These are phyloP conservation scores for Podila clonocystis DNA, from an alignment of 192 early-diverging fungal species.

Conservation along the genomic window DNA sequence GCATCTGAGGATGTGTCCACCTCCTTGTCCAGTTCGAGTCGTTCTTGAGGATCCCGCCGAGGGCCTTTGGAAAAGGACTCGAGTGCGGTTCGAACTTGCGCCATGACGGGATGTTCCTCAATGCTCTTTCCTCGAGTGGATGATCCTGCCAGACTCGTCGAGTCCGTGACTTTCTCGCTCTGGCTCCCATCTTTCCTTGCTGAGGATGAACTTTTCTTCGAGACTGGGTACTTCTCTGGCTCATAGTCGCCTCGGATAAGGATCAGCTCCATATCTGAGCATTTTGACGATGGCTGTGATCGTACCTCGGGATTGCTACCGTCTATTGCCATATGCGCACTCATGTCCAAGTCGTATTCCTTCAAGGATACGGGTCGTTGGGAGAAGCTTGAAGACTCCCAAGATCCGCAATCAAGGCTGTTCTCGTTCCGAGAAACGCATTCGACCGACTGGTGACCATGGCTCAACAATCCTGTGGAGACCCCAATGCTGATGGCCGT, in stretches of 20 bases:
- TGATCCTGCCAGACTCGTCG: no score
- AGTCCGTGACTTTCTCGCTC: not conserved
- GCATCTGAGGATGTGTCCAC: not conserved
- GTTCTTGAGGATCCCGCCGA: not conserved
- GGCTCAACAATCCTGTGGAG: constrained; percentile 71
- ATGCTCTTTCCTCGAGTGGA: not conserved
- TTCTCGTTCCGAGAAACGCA: not conserved
- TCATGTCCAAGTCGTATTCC: no score
- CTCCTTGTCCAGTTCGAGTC: not conserved
- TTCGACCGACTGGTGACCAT: not conserved
- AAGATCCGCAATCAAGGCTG: not conserved
- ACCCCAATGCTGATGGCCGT: constrained; percentile 87
- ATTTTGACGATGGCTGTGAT: not conserved
- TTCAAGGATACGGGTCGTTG: no score
- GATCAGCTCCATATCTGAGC: constrained; percentile 69
- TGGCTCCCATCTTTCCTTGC: not conserved
- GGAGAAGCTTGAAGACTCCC: not conserved
- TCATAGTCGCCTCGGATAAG: constrained; percentile 56
- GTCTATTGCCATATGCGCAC: not conserved
- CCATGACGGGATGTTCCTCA: constrained; percentile 1
- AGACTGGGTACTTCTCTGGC: not conserved
- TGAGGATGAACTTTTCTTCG: not conserved
- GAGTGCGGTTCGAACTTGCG: not conserved
- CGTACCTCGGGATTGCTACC: no score
- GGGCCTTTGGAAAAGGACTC: not conserved